Conservation (phyloP, 495 filamentous ascomycete species). For the Trichoderma orchidacearum region DNA sequence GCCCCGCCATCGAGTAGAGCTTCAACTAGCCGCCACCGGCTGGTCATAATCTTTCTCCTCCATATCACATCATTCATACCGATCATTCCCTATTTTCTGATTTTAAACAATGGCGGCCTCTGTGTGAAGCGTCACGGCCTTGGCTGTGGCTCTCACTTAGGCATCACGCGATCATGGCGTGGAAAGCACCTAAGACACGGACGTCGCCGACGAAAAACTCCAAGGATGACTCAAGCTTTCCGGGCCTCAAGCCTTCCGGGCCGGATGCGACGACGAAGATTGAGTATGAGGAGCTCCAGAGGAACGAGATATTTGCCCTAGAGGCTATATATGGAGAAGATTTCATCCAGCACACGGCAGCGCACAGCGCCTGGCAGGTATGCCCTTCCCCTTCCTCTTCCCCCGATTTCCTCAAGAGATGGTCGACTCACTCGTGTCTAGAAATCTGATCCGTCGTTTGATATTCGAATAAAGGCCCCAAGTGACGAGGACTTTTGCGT, state of each 20-base stretch:
- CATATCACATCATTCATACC: background rate
- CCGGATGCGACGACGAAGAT: conserved; percentile 25
- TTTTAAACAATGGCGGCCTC: conserved; percentile 11
- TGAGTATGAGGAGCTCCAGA: conserved; percentile 72
- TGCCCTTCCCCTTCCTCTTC: conserved; percentile 4
- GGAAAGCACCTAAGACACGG: conserved; percentile 23
- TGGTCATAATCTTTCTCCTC: background rate
- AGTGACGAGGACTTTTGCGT: conserved; percentile 53
- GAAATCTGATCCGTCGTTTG: conserved; percentile 73
- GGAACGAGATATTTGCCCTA: conserved; percentile 77
- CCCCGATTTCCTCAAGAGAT: conserved; percentile 2
- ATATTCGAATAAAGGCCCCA: conserved; percentile 58
- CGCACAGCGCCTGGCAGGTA: conserved; percentile 79
- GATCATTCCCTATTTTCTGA: background rate
- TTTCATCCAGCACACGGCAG: conserved; percentile 57
- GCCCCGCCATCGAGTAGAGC: background rate
- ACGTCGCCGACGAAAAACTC: conserved; percentile 21
- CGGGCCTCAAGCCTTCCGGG: conserved; percentile 25
- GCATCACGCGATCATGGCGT: conserved; percentile 24
- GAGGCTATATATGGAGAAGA: conserved; percentile 89
- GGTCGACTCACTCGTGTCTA: conserved; percentile 11
- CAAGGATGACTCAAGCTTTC: conserved; percentile 22
- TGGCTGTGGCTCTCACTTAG: conserved; percentile 11
- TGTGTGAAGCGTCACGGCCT: conserved; percentile 16
- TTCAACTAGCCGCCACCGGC: background rate